Evolutionary conservation across 1,139 yeast genomes (phyloP).

Genomic region (Zygosaccharomyces pseudobailii): DNA sequence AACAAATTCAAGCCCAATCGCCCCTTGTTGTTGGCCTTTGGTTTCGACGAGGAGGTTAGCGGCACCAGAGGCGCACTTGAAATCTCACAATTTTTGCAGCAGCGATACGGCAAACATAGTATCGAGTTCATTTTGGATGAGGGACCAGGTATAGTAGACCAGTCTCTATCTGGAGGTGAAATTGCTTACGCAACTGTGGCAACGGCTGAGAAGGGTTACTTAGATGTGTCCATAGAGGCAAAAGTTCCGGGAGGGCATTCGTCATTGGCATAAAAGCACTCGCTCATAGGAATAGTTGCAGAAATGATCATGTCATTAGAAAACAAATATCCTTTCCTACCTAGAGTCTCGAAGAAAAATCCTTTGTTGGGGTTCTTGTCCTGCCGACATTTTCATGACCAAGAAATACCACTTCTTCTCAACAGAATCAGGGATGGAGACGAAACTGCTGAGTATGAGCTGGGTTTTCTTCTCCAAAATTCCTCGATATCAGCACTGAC

Average conservation of each 20-base stretch:
- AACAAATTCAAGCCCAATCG: slow-evolving; percentile 44
- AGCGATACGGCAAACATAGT: slow-evolving; percentile 47
- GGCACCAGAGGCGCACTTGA: slow-evolving; percentile 48
- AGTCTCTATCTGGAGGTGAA: slow-evolving; percentile 19
- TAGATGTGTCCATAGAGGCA: slow-evolving; percentile 11
- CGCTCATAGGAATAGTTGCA: slow-evolving; percentile 3
- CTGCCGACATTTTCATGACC: background rate
- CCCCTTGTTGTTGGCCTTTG: slow-evolving; percentile 49
- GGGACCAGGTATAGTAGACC: slow-evolving; percentile 38
- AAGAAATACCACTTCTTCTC: background rate
- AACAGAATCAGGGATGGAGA: slow-evolving; percentile 1
- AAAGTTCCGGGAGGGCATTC: slow-evolving; percentile 14
- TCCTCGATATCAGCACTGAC: background rate
- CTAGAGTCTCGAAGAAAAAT: background rate
- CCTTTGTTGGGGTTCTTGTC: background rate
- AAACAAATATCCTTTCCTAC: slow-evolving; percentile 1
- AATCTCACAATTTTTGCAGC: slow-evolving; percentile 38
- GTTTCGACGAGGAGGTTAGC: slow-evolving; percentile 59
- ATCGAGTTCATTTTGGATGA: slow-evolving; percentile 53
- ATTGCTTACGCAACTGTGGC: slow-evolving; percentile 16
- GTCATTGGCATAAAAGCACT: slow-evolving; percentile 3
- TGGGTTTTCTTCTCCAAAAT: slow-evolving; percentile 2
- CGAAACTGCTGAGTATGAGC: slow-evolving; percentile 1
- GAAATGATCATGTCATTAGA: slow-evolving; percentile 3
- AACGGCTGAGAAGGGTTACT: slow-evolving; percentile 27